These are phyloP conservation scores for Lathyrus aphaca DNA, from an alignment of 306 rosid species.

Conservation along the genomic window DNA sequence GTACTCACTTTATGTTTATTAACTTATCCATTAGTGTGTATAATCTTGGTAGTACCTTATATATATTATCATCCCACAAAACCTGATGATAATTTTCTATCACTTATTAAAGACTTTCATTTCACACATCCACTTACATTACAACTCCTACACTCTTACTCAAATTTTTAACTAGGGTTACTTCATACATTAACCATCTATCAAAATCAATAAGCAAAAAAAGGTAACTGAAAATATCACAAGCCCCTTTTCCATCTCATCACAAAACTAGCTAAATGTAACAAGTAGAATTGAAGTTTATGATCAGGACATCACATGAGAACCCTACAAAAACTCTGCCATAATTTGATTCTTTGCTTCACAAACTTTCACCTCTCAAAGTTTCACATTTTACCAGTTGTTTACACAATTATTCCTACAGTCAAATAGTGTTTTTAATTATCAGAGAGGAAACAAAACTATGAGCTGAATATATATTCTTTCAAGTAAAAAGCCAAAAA, in stretches of 20 bases:
- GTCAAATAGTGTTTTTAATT: no score
- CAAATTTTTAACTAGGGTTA: slow-evolving; percentile 2
- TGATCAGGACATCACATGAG: slow-evolving; percentile 54
- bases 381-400: no score
- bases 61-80: no score
- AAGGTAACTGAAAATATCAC: slow-evolving; percentile 33
- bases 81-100: no score
- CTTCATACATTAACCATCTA: slow-evolving; percentile 4
- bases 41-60: no score
- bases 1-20: no score
- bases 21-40: no score
- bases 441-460: slow-evolving; percentile 3
- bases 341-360: neutral
- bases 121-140: no score
- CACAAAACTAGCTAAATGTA: slow-evolving; percentile 39
- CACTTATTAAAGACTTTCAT: no score
- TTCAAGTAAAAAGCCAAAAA: slow-evolving; percentile 34
- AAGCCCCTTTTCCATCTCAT: slow-evolving; percentile 5
- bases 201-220: slow-evolving; percentile 38
- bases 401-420: no score
- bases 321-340: slow-evolving; percentile 34
- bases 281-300: slow-evolving; percentile 36
- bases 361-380: no score
- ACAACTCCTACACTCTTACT: no score
- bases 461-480: slow-evolving; percentile 27